Conservation (phyloP, 305 asterid species). For the Fraxinus platypoda region DNA sequence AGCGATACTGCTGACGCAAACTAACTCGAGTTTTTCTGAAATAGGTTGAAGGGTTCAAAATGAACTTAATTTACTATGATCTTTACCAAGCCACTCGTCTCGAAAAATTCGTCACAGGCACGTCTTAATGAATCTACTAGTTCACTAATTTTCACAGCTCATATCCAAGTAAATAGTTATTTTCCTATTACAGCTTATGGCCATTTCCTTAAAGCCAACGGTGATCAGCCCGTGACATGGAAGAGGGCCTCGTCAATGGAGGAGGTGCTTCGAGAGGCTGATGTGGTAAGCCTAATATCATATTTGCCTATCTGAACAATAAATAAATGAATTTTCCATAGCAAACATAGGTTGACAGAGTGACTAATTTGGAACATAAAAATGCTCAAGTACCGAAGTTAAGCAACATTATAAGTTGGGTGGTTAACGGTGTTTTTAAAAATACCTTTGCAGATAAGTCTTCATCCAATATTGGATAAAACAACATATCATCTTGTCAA, state of each 20-base stretch:
- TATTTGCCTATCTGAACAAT: not conserved
- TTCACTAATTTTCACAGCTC: constrained; percentile 4
- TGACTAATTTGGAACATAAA: not conserved
- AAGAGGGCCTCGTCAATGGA: constrained; percentile 90
- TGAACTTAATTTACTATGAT: constrained; percentile 94
- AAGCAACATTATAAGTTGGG: not conserved
- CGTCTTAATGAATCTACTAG: constrained; percentile 15
- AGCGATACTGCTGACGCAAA: constrained; percentile 12
- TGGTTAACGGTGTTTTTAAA: not conserved
- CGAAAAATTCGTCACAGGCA: constrained; percentile 90
- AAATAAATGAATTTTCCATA: not conserved
- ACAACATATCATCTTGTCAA: constrained; percentile 94
- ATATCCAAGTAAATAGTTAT: constrained; percentile 7
- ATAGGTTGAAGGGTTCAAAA: constrained; percentile 97
- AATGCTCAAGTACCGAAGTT: not conserved
- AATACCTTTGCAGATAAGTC: constrained; percentile 67
- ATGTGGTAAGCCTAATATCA: constrained; percentile 47
- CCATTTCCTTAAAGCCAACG: constrained; percentile 80
- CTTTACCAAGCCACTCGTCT: constrained; percentile 95
- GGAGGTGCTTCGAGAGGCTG: constrained; percentile 88
- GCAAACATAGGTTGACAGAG: not conserved
- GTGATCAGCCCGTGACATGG: constrained; percentile 95
- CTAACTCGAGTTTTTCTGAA: constrained; percentile 11
- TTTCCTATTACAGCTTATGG: constrained; percentile 68
- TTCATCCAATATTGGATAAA: constrained; percentile 89